Evolutionary conservation across 1,284 basidiomycete genomes (phyloP), one percentile per base, ranked within the genome.

Genomic region (Anthracocystis setariae): DNA sequence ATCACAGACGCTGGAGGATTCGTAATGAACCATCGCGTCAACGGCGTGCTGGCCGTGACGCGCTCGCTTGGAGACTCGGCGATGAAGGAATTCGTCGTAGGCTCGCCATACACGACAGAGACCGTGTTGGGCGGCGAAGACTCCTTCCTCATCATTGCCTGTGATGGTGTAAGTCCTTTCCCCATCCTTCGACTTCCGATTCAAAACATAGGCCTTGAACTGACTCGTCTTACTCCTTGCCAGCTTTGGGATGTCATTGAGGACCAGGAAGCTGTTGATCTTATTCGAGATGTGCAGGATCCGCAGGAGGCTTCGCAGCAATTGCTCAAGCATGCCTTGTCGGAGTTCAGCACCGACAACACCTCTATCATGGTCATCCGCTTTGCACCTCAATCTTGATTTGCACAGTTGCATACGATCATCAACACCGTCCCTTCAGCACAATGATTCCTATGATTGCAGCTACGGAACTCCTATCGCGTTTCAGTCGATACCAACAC

Each of bases 51-150:
- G 55, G 94, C 94, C 9, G 96, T 99, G 18, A 99, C 96, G 17
- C 88, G 96, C 48, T 95, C 93, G 73, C 86, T 99, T 42, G 96
- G 96, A 45, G 96, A 99, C 82, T 91, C 93, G 0, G 92, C 93
- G 8, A 98, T 99, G 95, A 99, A 99, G 84, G 95, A 98, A 79
- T 99, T 96, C 82, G 95, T 99, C 8, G 95, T 98, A 42, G 96
- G 96, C 1, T 89, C 92, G 35, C 96, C 96, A 10, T 99, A 97
- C 84, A 99, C 96, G 15, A 98, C 96, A 17, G 94, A 98, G 84
- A 98, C 95, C 7, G 90, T 90, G 66, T 85, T 99, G 18, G 90
- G 89, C 54, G 89, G 92, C 12, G 90, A 93, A 10, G 96, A 99
- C 83, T 92, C 96, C 82, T 94, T 95, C 84, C 83, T 99, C 57